These are phyloP conservation scores for Colletotrichum cuscutae DNA, from an alignment of 2,329 filamentous ascomycete genomes.

Conservation along the genomic window DNA sequence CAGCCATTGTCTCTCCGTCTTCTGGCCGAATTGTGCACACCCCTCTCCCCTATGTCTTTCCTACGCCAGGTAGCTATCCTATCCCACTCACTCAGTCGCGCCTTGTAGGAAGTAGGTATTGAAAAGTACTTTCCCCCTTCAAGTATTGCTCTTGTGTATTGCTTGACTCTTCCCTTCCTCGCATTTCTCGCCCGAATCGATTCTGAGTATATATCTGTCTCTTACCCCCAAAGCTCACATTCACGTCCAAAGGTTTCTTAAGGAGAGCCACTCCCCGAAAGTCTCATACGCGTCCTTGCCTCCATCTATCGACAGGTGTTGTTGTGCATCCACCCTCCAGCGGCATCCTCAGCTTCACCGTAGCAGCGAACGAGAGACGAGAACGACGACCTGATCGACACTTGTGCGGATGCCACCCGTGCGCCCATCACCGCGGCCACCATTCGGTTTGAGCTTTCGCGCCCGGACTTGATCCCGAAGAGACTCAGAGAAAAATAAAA, in stretches of 20 bases:
- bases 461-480: constrained; percentile 14
- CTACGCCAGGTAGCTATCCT: too few relatives aligned
- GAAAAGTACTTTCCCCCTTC: constrained; percentile 29
- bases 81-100: neutral
- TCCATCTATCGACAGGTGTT: constrained; percentile 1
- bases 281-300: neutral
- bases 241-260: neutral
- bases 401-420: constrained; percentile 15
- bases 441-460: constrained; percentile 13
- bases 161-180: neutral
- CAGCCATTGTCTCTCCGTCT: constrained; percentile 5
- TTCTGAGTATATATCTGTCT: neutral
- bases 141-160: neutral
- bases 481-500: neutral
- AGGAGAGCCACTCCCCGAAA: neutral
- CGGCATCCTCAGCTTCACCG: constrained; percentile 8
- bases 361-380: constrained; percentile 11
- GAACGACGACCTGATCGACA: constrained; percentile 22
- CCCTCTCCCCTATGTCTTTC: constrained; percentile 9
- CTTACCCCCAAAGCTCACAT: neutral
- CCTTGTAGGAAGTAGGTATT: constrained; percentile 29
- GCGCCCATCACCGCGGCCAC: neutral
- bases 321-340: constrained; percentile 2
- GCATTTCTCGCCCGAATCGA: neutral
- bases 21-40: neutral